Evolutionary conservation across 169 alveolate species (phyloP), one percentile per base, ranked within the genome.

Genomic region (Theileria equi): DNA sequence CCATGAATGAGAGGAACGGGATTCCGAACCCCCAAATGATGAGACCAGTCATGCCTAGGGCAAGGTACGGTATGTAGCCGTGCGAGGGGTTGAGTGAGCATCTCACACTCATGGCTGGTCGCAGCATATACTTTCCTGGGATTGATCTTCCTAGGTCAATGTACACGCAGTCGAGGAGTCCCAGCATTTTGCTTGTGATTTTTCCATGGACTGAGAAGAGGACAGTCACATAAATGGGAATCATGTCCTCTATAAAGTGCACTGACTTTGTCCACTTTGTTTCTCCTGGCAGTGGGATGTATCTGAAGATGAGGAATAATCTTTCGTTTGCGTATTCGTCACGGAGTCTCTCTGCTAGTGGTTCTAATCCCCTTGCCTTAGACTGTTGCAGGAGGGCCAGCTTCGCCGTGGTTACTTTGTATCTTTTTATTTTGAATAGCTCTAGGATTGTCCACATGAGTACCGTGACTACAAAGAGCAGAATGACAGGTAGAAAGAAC

Each of bases 21-120:
- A 89, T 87, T 3, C 94, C 94, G 64, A 89, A 65, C 16, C 94
- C 90, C 94, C 94, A 89, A 28, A 87, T 74, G n/a, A 81, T 34
- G 59, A 87, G 36, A 36, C 92, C 93, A 7, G 47, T 66, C 45
- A 86, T 60, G 47, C 94, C 94, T 35, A 89, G 66, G 26, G 78
- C 60, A 45, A 89, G 80, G 80, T 77, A 89, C 54, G 78, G 80
- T 48, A 80, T 43, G 57, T 89, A 87, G 13, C 57, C 84, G 34
- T 66, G 69, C 11, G 65, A 45, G 17, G 84, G 80, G 59, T 58
- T 64, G 8, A 80, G 19, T 0, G 58, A 54, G 68, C 94, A 89
- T 59, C 77, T 71, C 32, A 89, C 82, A 40, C 90, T 79, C 81
- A 88, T 88, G 5, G 92, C 93, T 13, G 91, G 88, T 0, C 89